Evolutionary conservation across 2,329 filamentous ascomycete genomes (phyloP), one percentile per base, ranked within the genome.

Genomic region (Curvularia hawaiiensis): DNA sequence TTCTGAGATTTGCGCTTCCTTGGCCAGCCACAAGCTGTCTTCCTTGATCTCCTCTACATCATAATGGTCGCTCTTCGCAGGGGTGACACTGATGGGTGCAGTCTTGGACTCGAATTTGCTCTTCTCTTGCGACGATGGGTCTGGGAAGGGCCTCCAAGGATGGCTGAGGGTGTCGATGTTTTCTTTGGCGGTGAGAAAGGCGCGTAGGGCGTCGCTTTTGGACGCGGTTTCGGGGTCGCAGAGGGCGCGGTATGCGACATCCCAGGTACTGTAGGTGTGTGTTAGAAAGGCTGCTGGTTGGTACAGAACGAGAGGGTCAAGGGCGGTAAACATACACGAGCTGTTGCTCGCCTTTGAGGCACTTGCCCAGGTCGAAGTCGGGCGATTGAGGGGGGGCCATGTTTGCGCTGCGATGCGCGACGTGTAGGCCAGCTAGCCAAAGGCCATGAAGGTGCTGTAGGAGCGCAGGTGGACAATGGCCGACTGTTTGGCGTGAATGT

Each of bases 21-120:
- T 86, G 76, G 91, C 93, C 61, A 99, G 80, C 92, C 93, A 98
- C 65, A 90, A 75, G 33, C 92, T 85, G 79, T 98, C 93, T 46
- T 86, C 85, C 78, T 96, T 97, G 74, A 98, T 86, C 70, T 89
- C 81, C 39, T 90, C 87, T 64, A 97, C 82, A 70, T 93, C 86
- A 72, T 89, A 91, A 55, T 85, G 85, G 40, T 85, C 84, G 67
- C 85, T 86, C 12, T 85, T 80, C 5, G 85, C 85, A 18, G 90
- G 87, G 1, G 91, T 86, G 48, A 92, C 86, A 73, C 96, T 90
- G 60, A 97, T 96, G 5, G 92, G 90, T 22, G 92, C 90, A 0
- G 91, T 96, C 76, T 89, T 92, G 20, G 90, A 90, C 59, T 96
- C 90, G 71, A 96, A 96, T 18, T 85, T 84, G 64, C 85, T 82